These are phyloP conservation scores for Torrubiella hemipterigena DNA, from an alignment of 2,329 filamentous ascomycete genomes.

Conservation along the genomic window DNA sequence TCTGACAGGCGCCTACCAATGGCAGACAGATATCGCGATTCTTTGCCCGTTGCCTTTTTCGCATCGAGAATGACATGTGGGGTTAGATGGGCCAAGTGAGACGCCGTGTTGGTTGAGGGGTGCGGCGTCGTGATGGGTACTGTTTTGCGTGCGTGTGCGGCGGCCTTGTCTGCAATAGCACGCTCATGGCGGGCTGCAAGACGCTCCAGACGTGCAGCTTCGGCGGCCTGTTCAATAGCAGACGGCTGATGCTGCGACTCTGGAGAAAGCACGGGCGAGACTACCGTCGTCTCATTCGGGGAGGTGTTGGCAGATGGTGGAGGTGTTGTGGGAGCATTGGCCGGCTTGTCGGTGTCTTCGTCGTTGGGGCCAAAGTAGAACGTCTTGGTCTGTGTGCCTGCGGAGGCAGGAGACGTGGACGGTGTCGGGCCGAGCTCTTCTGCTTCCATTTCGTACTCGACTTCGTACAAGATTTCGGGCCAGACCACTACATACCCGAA, in stretches of 20 bases:
- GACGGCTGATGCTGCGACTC: constrained; percentile 29
- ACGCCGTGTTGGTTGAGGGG: constrained; percentile 43
- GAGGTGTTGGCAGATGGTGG: not conserved
- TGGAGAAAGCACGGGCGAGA: constrained; percentile 11
- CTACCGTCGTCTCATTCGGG: constrained; percentile 11
- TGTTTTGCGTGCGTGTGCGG: constrained; percentile 39
- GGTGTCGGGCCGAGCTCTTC: constrained; percentile 38
- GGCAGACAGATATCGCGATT: constrained; percentile 59
- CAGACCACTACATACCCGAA: constrained; percentile 83
- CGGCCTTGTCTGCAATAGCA: constrained; percentile 43
- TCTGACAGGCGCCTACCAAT: constrained; percentile 43
- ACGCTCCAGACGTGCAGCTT: constrained; percentile 48
- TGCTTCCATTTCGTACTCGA: constrained; percentile 58
- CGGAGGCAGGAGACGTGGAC: constrained; percentile 13
- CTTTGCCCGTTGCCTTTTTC: constrained; percentile 64
- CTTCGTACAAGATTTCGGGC: constrained; percentile 70
- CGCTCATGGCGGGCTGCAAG: constrained; percentile 43
- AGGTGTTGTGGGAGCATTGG: not conserved
- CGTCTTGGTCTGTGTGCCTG: constrained; percentile 17
- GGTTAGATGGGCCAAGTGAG: constrained; percentile 42
- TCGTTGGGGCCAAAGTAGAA: no score
- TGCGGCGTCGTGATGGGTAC: constrained; percentile 36
- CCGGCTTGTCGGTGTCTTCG: no score
- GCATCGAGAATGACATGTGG: constrained; percentile 67
- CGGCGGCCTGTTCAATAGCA: constrained; percentile 46